These are phyloP conservation scores for Chlamydomonas reinhardtii DNA, from an alignment of 163 green algal genomes.

Conservation along the genomic window DNA sequence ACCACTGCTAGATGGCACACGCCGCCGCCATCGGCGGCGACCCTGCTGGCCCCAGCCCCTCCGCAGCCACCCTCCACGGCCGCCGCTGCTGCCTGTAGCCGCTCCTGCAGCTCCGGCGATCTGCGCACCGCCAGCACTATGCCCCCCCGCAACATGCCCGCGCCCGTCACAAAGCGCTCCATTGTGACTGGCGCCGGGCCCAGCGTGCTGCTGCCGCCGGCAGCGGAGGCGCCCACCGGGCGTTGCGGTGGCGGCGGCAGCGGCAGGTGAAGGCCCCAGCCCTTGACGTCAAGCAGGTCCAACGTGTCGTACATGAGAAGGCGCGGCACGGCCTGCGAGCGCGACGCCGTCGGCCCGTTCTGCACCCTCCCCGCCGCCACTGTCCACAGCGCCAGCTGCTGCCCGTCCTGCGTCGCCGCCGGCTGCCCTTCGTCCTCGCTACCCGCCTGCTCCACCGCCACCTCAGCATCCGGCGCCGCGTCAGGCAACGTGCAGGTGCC, in stretches of 20 bases:
- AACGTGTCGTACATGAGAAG: slow-evolving; percentile 28
- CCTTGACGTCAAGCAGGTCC: slow-evolving; percentile 6
- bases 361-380: neutral
- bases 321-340: neutral
- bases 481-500: neutral
- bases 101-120: neutral
- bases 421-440: neutral
- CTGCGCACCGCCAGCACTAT: slow-evolving; percentile 53
- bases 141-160: slow-evolving; percentile 51
- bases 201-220: neutral
- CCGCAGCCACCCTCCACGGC: neutral
- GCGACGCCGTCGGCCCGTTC: neutral
- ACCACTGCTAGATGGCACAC: slow-evolving; percentile 46
- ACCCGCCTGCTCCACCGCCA: too few species aligned
- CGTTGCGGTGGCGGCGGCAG: neutral
- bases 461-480: neutral
- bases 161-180: slow-evolving; percentile 49
- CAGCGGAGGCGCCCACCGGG: neutral
- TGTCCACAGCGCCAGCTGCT: neutral
- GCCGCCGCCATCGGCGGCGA: too few species aligned
- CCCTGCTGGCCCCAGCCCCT: slow-evolving; percentile 19
- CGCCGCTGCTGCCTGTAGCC: neutral
- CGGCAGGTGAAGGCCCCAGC: neutral
- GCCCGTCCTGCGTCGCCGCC: too few species aligned
- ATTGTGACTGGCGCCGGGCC: neutral